A percentile compares a stretch with the other conserved stretches of the same genome.
These are phyloP conservation scores for Euphorbia tirucalli DNA, from an alignment of 345 rosid species.

Conservation along the genomic window DNA sequence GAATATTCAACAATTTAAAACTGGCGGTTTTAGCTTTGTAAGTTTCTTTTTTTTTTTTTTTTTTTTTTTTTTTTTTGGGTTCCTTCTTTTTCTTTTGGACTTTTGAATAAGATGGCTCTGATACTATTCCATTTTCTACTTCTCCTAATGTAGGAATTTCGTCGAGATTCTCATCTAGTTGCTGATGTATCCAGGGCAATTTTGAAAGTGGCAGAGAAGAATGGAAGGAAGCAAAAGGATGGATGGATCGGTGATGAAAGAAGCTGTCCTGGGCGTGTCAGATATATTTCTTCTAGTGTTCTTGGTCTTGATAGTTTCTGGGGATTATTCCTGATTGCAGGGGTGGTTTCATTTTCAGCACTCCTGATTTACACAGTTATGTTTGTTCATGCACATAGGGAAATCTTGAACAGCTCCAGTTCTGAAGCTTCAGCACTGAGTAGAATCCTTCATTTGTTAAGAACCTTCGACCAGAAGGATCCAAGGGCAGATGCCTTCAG, in stretches of 20 bases:
- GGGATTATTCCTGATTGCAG: conserved; percentile 22
- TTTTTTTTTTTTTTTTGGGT: no score
- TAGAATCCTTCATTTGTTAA: conserved; percentile 1
- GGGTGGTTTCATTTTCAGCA: conserved; percentile 4
- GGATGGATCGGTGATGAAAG: not conserved
- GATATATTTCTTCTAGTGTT: not conserved
- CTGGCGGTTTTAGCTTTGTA: conserved; percentile 40
- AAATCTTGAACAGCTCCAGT: not conserved
- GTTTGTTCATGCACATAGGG: conserved; percentile 14
- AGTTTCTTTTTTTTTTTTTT: no score
- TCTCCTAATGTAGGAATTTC: not conserved
- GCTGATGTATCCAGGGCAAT: not conserved
- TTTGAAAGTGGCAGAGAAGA: not conserved
- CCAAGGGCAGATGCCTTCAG: no score
- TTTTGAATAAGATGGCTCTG: no score
- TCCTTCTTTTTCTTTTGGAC: not conserved
- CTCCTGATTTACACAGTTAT: not conserved
- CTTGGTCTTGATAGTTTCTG: conserved; percentile 6
- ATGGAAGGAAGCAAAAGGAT: not conserved
- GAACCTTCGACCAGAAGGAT: conserved; percentile 16
- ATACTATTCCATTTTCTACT: no score
- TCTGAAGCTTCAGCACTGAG: conserved; percentile 1
- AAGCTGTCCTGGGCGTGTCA: not conserved
- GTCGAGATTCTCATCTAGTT: not conserved
- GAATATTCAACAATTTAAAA: conserved; percentile 1